Evolutionary conservation across 2,329 filamentous ascomycete species (phyloP), one percentile per base, ranked within the genome.

Genomic region (Acephala macrosclerotiorum): DNA sequence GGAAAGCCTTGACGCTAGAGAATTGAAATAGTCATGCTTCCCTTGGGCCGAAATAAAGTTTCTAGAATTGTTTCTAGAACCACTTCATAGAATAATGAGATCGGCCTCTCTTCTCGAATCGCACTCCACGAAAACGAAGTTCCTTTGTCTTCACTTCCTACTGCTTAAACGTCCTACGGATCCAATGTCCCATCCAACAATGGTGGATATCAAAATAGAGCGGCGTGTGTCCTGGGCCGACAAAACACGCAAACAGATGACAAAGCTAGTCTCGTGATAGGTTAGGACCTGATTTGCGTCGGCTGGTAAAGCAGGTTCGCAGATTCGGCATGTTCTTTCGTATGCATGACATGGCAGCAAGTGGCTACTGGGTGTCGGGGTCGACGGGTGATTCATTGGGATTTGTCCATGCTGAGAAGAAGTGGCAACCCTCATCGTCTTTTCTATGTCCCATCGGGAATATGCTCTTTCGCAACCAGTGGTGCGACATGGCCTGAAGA

Each of bases 401-500:
- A 36, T 29, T 12, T 33, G 26, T 5, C 25, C 58, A 33, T 47
- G 14, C 33, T 53, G 36, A 29, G 38, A 38, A 62, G 14, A n/a
- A 22, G 51, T 33, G 51, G n/a, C 55, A 26, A 36, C 38, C 60
- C 36, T 61, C 63, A 53, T 57, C 12, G 33, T 49, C 36, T 53
- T 49, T 8, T 38, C 33, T 57, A 60, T 45, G 47, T 45, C 36
- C 25, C 47, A 64, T 64, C 58, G 58, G 47, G 29, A 33, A 29
- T 55, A 35, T 33, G 25, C 40, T 42, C 20, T 61, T 11, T n/a
- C 33, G n/a, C 47, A 42, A 29, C 22, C 14, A 51, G 25, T 53
- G 2, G 47, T 53, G 47, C 20, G 47, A 18, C 40, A 42, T 16
- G 14, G 40, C 11, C 40, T n/a, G 40, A n/a, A 42, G 12, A 12